Evolutionary conservation across 1,139 yeast genomes (phyloP).

Genomic region (Zygoascus meyerae): DNA sequence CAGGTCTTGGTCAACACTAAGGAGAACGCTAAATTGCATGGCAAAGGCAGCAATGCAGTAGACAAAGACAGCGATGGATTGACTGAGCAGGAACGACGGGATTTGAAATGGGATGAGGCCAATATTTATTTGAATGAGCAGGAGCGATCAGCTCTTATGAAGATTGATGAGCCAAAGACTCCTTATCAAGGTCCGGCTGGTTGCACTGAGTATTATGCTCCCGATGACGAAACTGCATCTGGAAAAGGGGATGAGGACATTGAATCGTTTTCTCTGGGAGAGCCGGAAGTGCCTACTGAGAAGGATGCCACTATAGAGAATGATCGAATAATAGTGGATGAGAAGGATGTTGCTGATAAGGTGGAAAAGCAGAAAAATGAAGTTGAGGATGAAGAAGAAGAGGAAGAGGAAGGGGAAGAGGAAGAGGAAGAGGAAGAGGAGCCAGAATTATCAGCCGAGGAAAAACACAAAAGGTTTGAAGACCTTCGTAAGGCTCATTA

Average conservation of each 20-base stretch:
- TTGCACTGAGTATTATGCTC: slow-evolving; percentile 77
- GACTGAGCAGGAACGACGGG: slow-evolving; percentile 25
- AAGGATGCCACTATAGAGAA: slow-evolving; percentile 25
- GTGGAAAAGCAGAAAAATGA: too few species aligned
- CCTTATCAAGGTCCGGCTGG: slow-evolving; percentile 94
- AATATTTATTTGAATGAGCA: slow-evolving; percentile 62
- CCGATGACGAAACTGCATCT: slow-evolving; percentile 58
- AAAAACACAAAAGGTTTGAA: slow-evolving; percentile 63
- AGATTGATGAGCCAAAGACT: slow-evolving; percentile 94
- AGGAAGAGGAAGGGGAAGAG: slow-evolving; percentile 36
- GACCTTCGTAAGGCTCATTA: slow-evolving; percentile 74
- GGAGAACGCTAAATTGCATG: slow-evolving; percentile 38
- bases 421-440: slow-evolving; percentile 36
- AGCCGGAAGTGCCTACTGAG: slow-evolving; percentile 37
- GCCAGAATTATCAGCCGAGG: slow-evolving; percentile 48
- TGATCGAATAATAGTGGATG: slow-evolving; percentile 24
- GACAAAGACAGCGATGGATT: background rate
- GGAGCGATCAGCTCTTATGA: slow-evolving; percentile 68
- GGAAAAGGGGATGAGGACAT: slow-evolving; percentile 35
- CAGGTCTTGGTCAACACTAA: slow-evolving; percentile 45
- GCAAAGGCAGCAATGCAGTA: slow-evolving; percentile 24
- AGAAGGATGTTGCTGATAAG: too few species aligned
- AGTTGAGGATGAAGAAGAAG: too few species aligned
- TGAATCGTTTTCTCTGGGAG: slow-evolving; percentile 50
- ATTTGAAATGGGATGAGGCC: slow-evolving; percentile 69